Base-by-base conservation (phyloP, 2,329 filamentous ascomycete genomes). In the Periconia digitata region DNA sequence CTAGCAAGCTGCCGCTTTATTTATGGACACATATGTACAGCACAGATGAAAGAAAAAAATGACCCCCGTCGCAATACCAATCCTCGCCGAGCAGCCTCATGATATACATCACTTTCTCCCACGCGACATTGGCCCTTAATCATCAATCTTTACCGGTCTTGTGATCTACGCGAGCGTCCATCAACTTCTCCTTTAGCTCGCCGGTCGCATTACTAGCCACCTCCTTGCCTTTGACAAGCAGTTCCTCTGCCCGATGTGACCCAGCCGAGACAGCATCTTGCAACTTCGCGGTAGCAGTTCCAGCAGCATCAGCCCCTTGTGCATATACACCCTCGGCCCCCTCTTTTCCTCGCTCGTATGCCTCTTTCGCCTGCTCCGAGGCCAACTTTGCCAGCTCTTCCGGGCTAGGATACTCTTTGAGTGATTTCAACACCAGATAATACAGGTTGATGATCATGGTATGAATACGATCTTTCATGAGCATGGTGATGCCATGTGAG, bases 401-500 rank as follows among this genome's bases (percentile, higher is more conserved):
- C 13, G 72, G 69, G 55, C 73, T 61, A 2, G 71, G 69, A 39
- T 67, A 77, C 44, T 67, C 60, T 56, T 71, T 66, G 50, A 74
- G 66, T n/a, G 70, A 53, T 48, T 73, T 73, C n/a, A 87, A 71
- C 2, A 87, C 64, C 6, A 85, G 63, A 56, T 89, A 87, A 71
- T 92, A 95, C 4, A 86, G 60, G 54, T 83, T 82, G 50, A 95
- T 81, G 47, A 95, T 82, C 15, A 85, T 69, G 22, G 81, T 78
- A 66, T 95, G 89, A 8, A 94, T 81, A 5, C 82, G 74, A 47
- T 92, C 89, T 71, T 96, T 96, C 49, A 89, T 84, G 45, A 92
- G 75, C 89, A 95, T 95, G 1, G 90, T 92, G 43, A 91, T 80
- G 0, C 91, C 91, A 62, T 96, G 90, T 18, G 84, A 85, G 61